phyloP scores from a whole-genome alignment of 192 early-diverging fungal genomes.

The Rhizoclosmatium globosum region DNA sequence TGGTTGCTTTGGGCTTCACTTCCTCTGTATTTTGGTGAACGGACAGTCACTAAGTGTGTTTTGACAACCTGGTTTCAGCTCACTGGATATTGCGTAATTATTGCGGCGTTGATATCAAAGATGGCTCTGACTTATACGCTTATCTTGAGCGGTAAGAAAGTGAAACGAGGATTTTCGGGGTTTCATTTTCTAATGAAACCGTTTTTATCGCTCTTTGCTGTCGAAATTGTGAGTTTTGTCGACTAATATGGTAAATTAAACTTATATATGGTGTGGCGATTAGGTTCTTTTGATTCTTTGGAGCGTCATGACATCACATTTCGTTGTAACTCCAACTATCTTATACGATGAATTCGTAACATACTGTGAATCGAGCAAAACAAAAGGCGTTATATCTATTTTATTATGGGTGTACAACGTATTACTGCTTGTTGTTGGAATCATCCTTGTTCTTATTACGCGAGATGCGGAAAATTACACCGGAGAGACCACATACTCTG shows the following conservation, averaged over 20 bases:
- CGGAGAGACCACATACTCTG: neutral
- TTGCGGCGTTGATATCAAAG: conserved; percentile 1
- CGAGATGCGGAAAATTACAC: neutral
- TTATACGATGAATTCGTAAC: neutral
- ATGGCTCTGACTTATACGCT: neutral
- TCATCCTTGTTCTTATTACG: neutral
- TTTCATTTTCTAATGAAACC: neutral
- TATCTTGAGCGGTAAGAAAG: neutral
- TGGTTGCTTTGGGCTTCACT: neutral
- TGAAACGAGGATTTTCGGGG: neutral
- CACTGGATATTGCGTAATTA: neutral
- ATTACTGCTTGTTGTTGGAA: neutral
- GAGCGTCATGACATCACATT: neutral
- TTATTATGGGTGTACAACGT: neutral
- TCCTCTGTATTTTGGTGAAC: neutral
- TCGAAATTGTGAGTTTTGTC: neutral
- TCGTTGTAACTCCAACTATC: neutral
- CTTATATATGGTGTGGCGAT: neutral
- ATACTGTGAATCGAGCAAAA: neutral
- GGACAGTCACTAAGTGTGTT: neutral
- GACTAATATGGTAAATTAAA: neutral
- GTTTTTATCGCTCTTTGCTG: neutral
- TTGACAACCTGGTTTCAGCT: neutral
- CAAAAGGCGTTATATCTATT: neutral
- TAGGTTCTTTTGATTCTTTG: neutral